Conservation (phyloP, 306 rosid genomes). For the Pyrus pyrifolia region DNA sequence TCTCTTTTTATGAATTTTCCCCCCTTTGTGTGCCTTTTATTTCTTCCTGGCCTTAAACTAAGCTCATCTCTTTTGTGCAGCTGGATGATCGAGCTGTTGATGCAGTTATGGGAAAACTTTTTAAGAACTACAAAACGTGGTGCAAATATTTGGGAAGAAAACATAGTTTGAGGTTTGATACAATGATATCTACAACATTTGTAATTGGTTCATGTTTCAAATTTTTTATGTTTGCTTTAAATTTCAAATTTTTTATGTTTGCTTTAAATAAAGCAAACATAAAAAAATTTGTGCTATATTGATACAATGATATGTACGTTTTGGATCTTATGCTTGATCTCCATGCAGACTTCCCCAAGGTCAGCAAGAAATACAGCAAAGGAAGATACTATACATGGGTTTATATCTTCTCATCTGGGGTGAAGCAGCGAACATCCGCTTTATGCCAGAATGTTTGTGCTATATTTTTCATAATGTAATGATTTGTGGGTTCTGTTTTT, state of each 20-base stretch:
- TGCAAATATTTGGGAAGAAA: constrained; percentile 85
- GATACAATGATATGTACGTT: background rate
- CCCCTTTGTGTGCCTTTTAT: background rate
- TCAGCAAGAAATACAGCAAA: constrained; percentile 73
- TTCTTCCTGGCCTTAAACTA: constrained; percentile 14
- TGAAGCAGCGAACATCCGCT: constrained; percentile 84
- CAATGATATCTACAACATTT: constrained; percentile 3
- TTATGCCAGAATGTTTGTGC: constrained; percentile 95
- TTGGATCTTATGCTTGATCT: constrained; percentile 10
- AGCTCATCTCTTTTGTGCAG: constrained; percentile 39
- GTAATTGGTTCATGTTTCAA: background rate
- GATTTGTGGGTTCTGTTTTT: constrained; percentile 14
- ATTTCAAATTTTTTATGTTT: too few species aligned
- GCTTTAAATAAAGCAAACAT: too few species aligned
- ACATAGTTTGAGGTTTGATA: constrained; percentile 76
- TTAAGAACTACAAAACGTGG: constrained; percentile 86
- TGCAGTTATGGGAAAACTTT: constrained; percentile 59
- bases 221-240: background rate
- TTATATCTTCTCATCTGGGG: constrained; percentile 95
- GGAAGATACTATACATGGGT: constrained; percentile 94
- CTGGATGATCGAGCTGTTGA: constrained; percentile 91
- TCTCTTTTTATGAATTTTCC: background rate
- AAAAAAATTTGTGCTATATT: too few species aligned
- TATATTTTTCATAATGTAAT: constrained; percentile 86
- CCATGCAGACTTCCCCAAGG: constrained; percentile 77